A percentile compares a stretch with the other conserved stretches of the same genome.
These are phyloP conservation scores for Puccinia brachypodii DNA, from an alignment of 1,284 basidiomycete species.

Conservation along the genomic window DNA sequence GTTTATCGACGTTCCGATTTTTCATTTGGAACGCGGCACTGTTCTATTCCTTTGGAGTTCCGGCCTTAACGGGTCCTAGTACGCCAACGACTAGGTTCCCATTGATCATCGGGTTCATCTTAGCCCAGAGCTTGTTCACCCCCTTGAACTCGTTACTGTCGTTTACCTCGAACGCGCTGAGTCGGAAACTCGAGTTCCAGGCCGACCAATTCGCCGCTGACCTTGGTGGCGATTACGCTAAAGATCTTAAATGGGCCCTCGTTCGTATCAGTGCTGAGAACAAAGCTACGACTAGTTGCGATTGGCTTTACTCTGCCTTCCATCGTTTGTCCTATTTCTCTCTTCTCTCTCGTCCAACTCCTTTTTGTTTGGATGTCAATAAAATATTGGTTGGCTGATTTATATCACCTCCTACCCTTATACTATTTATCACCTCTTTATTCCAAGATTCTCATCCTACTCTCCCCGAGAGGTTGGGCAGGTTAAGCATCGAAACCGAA, in stretches of 20 bases:
- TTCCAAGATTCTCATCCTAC: constrained; percentile 43
- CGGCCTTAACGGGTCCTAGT: constrained; percentile 64
- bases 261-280: constrained; percentile 84
- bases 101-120: constrained; percentile 80
- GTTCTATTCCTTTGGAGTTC: constrained; percentile 82
- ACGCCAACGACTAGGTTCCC: constrained; percentile 61
- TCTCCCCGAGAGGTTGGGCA: constrained; percentile 31
- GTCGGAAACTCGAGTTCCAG: constrained; percentile 81
- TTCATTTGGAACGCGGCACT: constrained; percentile 84
- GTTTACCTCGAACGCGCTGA: constrained; percentile 75
- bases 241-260: constrained; percentile 75
- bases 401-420: no score
- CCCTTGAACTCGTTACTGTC: constrained; percentile 77
- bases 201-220: constrained; percentile 79
- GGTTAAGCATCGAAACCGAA: background rate
- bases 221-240: constrained; percentile 61
- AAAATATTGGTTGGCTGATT: background rate
- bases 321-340: constrained; percentile 19
- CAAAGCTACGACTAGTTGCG: constrained; percentile 83
- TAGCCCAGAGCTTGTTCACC: constrained; percentile 81
- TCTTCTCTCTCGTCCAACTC: background rate
- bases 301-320: constrained; percentile 67
- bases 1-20: constrained; percentile 83
- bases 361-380: background rate
- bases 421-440: background rate